A percentile compares a stretch with the other conserved stretches of the same genome.
Evolutionary conservation across 2,329 filamentous ascomycete genomes (phyloP).

Genomic region (Xylaria hypoxylon): DNA sequence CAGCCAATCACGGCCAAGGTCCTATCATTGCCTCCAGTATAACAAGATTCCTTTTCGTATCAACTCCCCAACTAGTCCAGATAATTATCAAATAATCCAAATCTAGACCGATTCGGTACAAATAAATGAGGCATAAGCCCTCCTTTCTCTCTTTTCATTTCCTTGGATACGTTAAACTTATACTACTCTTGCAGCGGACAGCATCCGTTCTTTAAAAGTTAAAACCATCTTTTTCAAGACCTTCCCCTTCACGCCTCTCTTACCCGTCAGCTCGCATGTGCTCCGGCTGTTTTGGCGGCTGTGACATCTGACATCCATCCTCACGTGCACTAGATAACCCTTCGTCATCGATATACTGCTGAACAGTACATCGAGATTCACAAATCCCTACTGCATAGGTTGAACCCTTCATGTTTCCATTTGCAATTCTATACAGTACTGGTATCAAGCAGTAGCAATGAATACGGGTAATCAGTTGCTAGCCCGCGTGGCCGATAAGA

Average conservation of each 20-base stretch:
- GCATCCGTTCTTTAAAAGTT: slow-evolving; percentile 18
- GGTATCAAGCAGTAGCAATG: slow-evolving; percentile 42
- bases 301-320: slow-evolving; percentile 25
- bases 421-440: slow-evolving; percentile 28
- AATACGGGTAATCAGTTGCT: slow-evolving; percentile 46
- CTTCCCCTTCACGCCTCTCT: slow-evolving; percentile 14
- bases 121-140: slow-evolving; percentile 15
- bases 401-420: slow-evolving; percentile 31
- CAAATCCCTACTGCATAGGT: slow-evolving; percentile 12
- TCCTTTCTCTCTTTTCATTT: slow-evolving; percentile 20
- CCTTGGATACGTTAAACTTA: slow-evolving; percentile 1
- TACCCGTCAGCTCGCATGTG: slow-evolving; percentile 28
- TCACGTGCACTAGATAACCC: slow-evolving; percentile 11
- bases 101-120: slow-evolving; percentile 7
- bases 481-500: slow-evolving; percentile 49
- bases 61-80: slow-evolving; percentile 7
- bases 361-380: slow-evolving; percentile 11
- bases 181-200: not conserved
- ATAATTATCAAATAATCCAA: slow-evolving; percentile 25
- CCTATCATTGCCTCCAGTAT: slow-evolving; percentile 16
- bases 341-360: slow-evolving; percentile 11
- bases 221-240: not conserved
- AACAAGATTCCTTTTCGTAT: slow-evolving; percentile 19
- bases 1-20: slow-evolving; percentile 24
- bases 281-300: slow-evolving; percentile 38